Base-by-base conservation (phyloP, 1,139 yeast species). In the Blastobotrys malaysiensis region DNA sequence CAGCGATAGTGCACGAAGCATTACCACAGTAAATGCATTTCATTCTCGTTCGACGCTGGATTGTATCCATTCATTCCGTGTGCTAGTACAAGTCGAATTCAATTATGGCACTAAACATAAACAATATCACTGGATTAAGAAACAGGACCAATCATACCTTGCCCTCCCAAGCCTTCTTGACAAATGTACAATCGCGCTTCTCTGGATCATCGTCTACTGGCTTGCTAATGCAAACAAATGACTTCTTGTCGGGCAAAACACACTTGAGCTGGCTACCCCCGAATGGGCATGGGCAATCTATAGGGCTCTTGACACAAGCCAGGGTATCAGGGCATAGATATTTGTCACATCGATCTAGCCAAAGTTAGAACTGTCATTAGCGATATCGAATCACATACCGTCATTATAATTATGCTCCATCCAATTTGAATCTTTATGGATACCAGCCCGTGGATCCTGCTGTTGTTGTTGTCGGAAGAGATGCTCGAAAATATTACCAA, bases 231-330 rank as follows among this genome's bases (percentile, higher is more conserved):
- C 99, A 93, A 13, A 90, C 76, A 65, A 75, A 86, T 52, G 74
- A 74, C 55, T 80, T 77, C 21, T 81, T 78, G 57, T 81, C 83
- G 0, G 97, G 96, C 52, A 88, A 73, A 5, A 78, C 69, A 68
- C 99, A 93, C 64, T 89, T 84, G 59, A 87, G 67, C 68, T 93
- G 97, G 1, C 96, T 84, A 53, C 83, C 81, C 1, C 96, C 93
- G 66, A 81, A 91, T 9, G 89, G 90, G 69, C 99, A 93, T 1
- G 98, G 97, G 68, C 99, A 93, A 54, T 84, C 84, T 21, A 77
- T 66, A 0, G 90, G 82, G 1, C 71, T 67, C 6, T 78, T 77
- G 0, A 88, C 99, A 72, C 99, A 93, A 9, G 77, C 75, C 49
- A 83, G 75, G 0, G 97, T 89, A 62, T 85, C 96, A 1, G 88